Conservation (phyloP, 208 protist genomes). For the Balamuthia mandrillaris region DNA sequence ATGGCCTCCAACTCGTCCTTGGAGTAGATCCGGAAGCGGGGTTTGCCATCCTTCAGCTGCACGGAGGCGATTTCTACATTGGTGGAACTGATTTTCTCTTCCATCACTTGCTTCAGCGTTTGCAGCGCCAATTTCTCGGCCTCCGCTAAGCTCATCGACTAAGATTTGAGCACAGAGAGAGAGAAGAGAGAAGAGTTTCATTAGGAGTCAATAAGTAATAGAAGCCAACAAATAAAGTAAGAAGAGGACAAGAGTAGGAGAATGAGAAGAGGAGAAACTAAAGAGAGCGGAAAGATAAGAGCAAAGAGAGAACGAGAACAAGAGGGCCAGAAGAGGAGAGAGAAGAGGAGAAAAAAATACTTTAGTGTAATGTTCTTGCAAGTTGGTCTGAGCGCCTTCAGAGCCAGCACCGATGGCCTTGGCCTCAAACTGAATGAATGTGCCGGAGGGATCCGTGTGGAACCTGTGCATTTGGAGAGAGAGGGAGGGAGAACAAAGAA, state of each 20-base stretch:
- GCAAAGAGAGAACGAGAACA: not conserved
- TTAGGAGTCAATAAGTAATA: not conserved
- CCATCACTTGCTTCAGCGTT: conserved; percentile 98
- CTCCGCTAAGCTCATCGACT: conserved; percentile 91
- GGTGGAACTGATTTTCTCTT: conserved; percentile 93
- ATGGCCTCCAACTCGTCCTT: conserved; percentile 84
- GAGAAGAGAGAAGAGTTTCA: not conserved
- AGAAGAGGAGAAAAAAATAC: too few relatives aligned
- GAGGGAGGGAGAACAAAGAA: not conserved
- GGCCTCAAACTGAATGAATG: conserved; percentile 91
- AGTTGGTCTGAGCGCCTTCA: conserved; percentile 95
- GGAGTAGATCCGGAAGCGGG: conserved; percentile 81
- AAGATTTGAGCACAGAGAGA: conserved; percentile 4
- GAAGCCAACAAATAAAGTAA: not conserved
- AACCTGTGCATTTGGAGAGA: conserved; percentile 59
- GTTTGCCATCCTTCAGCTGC: conserved; percentile 72
- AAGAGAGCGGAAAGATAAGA: not conserved
- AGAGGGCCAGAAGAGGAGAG: not conserved
- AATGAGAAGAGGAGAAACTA: not conserved
- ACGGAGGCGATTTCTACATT: conserved; percentile 96
- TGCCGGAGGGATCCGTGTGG: conserved; percentile 96
- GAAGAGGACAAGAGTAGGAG: not conserved
- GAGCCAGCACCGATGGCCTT: conserved; percentile 97
- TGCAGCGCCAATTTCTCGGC: conserved; percentile 90
- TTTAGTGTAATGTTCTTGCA: conserved; percentile 95